Conservation (phyloP, 2,329 filamentous ascomycete species). For the Dendrostoma leiphaemia region DNA sequence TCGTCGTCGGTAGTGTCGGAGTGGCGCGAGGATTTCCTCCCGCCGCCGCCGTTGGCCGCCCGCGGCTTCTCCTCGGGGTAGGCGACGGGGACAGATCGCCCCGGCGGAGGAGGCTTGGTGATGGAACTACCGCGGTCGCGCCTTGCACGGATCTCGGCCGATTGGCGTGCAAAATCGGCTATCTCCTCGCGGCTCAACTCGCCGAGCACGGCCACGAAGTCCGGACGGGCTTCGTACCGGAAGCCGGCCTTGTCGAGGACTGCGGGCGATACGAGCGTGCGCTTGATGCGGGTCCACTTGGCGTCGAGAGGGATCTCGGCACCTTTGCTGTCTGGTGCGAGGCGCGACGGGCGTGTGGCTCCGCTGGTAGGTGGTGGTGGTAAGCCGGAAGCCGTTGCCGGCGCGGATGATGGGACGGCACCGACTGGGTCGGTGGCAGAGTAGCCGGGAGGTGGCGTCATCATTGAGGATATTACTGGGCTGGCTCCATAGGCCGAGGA, state of each 20-base stretch:
- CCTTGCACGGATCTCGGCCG: constrained; percentile 43
- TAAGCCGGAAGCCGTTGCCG: constrained; percentile 19
- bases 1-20: constrained; percentile 18
- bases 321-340: constrained; percentile 58
- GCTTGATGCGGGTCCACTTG: constrained; percentile 58
- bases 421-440: constrained; percentile 22
- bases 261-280: constrained; percentile 55
- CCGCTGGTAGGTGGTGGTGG: constrained; percentile 20
- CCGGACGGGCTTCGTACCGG: constrained; percentile 59
- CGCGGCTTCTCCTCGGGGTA: constrained; percentile 10
- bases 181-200: constrained; percentile 52
- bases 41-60: background rate
- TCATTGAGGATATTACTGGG: constrained; percentile 15
- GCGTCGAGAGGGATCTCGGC: constrained; percentile 55
- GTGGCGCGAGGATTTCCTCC: constrained; percentile 13
- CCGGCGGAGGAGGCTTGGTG: background rate
- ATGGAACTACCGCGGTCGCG: constrained; percentile 27
- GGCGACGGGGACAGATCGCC: background rate
- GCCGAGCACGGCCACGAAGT: constrained; percentile 60
- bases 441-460: constrained; percentile 32
- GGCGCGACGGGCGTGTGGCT: constrained; percentile 29
- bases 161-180: constrained; percentile 47
- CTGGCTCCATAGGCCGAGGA: constrained; percentile 24
- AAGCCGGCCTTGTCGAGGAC: constrained; percentile 54
- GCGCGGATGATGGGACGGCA: constrained; percentile 25